phyloP scores from a whole-genome alignment of 805 yeast species.

The Barnettozyma botsteinii region DNA sequence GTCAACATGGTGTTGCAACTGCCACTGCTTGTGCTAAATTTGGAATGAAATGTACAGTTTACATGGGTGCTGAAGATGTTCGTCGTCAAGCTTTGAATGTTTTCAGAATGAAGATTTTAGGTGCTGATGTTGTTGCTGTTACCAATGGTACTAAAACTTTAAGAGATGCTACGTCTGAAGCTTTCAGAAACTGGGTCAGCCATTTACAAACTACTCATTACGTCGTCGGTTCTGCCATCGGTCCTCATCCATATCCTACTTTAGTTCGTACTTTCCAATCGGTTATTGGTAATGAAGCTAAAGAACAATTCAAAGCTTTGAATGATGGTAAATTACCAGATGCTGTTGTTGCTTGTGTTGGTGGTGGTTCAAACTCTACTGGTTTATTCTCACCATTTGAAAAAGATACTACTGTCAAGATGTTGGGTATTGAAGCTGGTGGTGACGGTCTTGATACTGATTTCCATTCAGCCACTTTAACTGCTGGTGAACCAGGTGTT shows the following conservation, averaged over 20 bases:
- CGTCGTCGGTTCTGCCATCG: constrained; percentile 96
- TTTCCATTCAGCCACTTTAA: constrained; percentile 89
- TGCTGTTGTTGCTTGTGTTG: constrained; percentile 96
- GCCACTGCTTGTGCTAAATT: constrained; percentile 91
- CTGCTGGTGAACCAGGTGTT: constrained; percentile 96
- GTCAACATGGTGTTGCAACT: constrained; percentile 91
- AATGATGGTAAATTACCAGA: constrained; percentile 85
- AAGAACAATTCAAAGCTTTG: constrained; percentile 76
- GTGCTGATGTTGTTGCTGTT: constrained; percentile 93
- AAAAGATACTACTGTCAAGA: constrained; percentile 65
- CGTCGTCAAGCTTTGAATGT: constrained; percentile 98
- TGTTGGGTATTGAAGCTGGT: constrained; percentile 97
- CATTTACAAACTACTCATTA: constrained; percentile 83
- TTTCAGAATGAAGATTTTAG: constrained; percentile 92
- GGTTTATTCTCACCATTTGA: constrained; percentile 96
- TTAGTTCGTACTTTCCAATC: constrained; percentile 97
- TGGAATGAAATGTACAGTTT: constrained; percentile 89
- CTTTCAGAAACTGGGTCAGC: constrained; percentile 93
- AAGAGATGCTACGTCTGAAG: constrained; percentile 97
- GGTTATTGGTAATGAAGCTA: constrained; percentile 93
- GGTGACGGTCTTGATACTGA: constrained; percentile 92
- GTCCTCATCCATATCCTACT: constrained; percentile 99
- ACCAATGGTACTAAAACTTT: constrained; percentile 92
- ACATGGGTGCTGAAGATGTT: constrained; percentile 99
- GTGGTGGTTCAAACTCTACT: constrained; percentile 96